Evolutionary conservation across 2,329 filamentous ascomycete species (phyloP).

Genomic region (Pestalotiopsis sp.): DNA sequence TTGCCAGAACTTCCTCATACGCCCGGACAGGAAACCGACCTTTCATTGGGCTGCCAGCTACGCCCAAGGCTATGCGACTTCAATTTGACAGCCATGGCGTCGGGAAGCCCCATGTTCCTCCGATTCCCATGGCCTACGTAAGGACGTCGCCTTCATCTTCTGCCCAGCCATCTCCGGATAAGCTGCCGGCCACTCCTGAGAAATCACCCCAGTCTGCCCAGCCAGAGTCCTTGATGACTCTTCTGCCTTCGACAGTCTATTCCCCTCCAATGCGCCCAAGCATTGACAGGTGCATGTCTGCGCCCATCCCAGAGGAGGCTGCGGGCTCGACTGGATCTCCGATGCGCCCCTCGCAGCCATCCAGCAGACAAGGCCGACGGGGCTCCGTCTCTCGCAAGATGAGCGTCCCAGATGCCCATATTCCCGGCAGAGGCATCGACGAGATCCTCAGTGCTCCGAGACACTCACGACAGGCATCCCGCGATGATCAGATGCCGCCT

Average conservation of each 20-base stretch:
- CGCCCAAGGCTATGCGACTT: constrained; percentile 87
- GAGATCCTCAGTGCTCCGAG: constrained; percentile 41
- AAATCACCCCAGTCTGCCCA: constrained; percentile 32
- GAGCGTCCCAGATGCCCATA: constrained; percentile 36
- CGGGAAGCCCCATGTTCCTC: constrained; percentile 56
- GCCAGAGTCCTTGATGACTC: constrained; percentile 38
- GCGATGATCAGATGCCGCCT: constrained; percentile 52
- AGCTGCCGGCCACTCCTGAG: constrained; percentile 28
- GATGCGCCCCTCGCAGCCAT: constrained; percentile 41
- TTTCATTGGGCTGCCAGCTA: constrained; percentile 81
- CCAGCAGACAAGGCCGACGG: constrained; percentile 26
- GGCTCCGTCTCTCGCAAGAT: constrained; percentile 38
- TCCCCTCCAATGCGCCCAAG: constrained; percentile 53
- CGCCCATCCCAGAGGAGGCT: constrained; percentile 54
- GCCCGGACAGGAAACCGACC: constrained; percentile 47
- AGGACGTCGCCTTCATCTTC: constrained; percentile 45
- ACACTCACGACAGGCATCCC: constrained; percentile 47
- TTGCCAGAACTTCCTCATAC: constrained; percentile 57
- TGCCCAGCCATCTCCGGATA: constrained; percentile 37
- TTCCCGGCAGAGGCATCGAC: constrained; percentile 48
- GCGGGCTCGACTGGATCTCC: constrained; percentile 33
- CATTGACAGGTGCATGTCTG: constrained; percentile 66
- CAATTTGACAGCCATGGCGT: constrained; percentile 65
- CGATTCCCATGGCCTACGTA: constrained; percentile 51
- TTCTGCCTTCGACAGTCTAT: constrained; percentile 64